Evolutionary conservation across 1,284 basidiomycete genomes (phyloP).

Genomic region (Cryptococcus hybrid): DNA sequence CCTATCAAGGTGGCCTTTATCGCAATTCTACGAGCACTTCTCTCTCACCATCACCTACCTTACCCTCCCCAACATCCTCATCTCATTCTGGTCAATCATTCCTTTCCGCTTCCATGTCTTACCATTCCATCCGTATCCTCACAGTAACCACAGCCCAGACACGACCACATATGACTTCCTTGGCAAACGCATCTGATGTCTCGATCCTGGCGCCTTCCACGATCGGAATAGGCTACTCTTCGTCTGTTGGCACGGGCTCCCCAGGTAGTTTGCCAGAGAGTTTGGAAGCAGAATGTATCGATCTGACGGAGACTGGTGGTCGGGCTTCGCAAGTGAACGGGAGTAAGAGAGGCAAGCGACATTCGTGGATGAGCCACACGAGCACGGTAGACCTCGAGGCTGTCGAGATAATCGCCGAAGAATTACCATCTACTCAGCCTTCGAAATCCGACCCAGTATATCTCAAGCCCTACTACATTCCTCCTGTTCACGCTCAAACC

Average conservation of each 20-base stretch:
- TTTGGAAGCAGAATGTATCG: slow-evolving; percentile 21
- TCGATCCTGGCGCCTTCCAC: slow-evolving; percentile 22
- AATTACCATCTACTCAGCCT: background rate
- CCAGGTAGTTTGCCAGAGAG: slow-evolving; percentile 20
- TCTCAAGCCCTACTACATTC: slow-evolving; percentile 18
- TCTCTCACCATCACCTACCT: background rate
- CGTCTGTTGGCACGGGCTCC: slow-evolving; percentile 7
- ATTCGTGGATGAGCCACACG: background rate
- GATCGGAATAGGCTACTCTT: slow-evolving; percentile 16
- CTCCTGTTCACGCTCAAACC: slow-evolving; percentile 3
- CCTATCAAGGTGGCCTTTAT: slow-evolving; percentile 15
- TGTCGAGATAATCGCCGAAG: background rate
- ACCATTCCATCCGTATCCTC: slow-evolving; percentile 2
- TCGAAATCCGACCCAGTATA: background rate
- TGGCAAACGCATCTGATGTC: slow-evolving; percentile 8
- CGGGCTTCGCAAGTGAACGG: background rate
- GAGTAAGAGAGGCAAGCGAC: background rate
- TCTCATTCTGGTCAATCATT: background rate
- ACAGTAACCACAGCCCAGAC: background rate
- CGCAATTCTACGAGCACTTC: slow-evolving; percentile 4
- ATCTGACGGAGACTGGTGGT: slow-evolving; percentile 16
- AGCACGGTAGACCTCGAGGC: background rate
- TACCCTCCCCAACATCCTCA: background rate
- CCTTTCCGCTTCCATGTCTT: background rate
- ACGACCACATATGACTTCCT: background rate